Conservation (phyloP, 164 flowering plant genomes). For the Chloranthus sessilifolius region DNA sequence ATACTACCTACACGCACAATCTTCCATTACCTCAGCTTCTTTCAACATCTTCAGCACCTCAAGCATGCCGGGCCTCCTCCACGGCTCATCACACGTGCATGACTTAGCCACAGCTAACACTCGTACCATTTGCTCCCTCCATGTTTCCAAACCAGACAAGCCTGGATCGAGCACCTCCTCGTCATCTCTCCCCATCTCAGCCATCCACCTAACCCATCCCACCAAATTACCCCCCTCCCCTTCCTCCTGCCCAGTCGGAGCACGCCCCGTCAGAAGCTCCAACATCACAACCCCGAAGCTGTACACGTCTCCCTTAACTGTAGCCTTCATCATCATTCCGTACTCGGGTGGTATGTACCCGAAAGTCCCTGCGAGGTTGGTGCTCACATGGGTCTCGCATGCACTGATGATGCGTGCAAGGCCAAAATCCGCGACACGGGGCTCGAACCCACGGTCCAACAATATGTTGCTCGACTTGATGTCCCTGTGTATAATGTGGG, state of each 20-base stretch:
- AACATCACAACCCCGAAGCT: slow-evolving; percentile 66
- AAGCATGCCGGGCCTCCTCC: slow-evolving; percentile 53
- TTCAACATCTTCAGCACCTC: slow-evolving; percentile 48
- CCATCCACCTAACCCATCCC: slow-evolving; percentile 67
- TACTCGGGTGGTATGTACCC: slow-evolving; percentile 74
- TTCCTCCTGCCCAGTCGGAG: slow-evolving; percentile 58
- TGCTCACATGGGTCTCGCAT: slow-evolving; percentile 61
- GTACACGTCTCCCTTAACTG: slow-evolving; percentile 55
- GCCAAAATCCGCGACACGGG: slow-evolving; percentile 66
- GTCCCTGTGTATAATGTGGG: slow-evolving; percentile 69
- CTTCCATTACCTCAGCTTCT: slow-evolving; percentile 21
- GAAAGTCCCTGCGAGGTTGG: slow-evolving; percentile 57
- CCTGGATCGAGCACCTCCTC: slow-evolving; percentile 38
- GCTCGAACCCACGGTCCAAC: slow-evolving; percentile 39
- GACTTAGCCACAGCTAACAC: slow-evolving; percentile 41
- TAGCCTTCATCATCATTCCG: slow-evolving; percentile 54
- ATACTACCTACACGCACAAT: too few species aligned
- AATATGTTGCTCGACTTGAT: slow-evolving; percentile 66
- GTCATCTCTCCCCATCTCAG: slow-evolving; percentile 25
- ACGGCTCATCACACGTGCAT: slow-evolving; percentile 52
- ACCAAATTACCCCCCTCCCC: slow-evolving; percentile 63
- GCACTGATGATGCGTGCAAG: slow-evolving; percentile 66
- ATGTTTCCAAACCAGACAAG: slow-evolving; percentile 12
- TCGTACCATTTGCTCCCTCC: slow-evolving; percentile 42
- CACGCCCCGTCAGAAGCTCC: slow-evolving; percentile 55